A percentile compares a stretch with the other conserved stretches of the same genome.
phyloP scores from a whole-genome alignment of 495 filamentous ascomycete species.

The Annulohypoxylon maeteangense region DNA sequence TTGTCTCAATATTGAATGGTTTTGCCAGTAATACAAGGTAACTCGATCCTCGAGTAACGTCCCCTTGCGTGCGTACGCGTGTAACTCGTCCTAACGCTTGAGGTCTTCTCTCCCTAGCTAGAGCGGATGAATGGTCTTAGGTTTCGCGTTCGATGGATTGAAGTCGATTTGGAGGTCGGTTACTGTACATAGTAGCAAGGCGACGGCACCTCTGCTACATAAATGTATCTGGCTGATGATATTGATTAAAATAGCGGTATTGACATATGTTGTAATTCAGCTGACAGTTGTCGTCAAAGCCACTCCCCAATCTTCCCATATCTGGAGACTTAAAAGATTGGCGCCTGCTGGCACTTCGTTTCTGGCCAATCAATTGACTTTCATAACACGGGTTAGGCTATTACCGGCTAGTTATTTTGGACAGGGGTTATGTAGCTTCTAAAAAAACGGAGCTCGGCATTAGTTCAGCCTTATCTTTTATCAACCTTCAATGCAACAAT shows the following conservation, averaged over 20 bases:
- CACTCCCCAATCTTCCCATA: conserved; percentile 13
- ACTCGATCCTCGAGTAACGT: conserved; percentile 1
- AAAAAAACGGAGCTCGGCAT: conserved; percentile 29
- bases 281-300: conserved; percentile 37
- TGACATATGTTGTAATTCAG: conserved; percentile 13
- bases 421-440: not conserved
- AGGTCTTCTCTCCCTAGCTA: not conserved
- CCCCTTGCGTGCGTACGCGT: conserved; percentile 21
- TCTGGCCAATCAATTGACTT: conserved; percentile 26
- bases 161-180: not conserved
- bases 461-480: conserved; percentile 34
- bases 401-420: conserved; percentile 32
- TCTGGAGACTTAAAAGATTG: conserved; percentile 9
- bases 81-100: conserved; percentile 2
- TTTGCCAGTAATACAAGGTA: conserved; percentile 16
- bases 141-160: not conserved
- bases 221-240: conserved; percentile 1
- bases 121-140: not conserved
- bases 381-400: conserved; percentile 32
- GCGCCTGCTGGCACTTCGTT: conserved; percentile 17
- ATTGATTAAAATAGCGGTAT: conserved; percentile 4
- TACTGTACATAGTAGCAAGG: not conserved
- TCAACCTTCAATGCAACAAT: not conserved
- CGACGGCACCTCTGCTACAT: not conserved
- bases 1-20: conserved; percentile 18